phyloP scores from a whole-genome alignment of 2,329 filamentous ascomycete species.

The Bertia moriformis region DNA sequence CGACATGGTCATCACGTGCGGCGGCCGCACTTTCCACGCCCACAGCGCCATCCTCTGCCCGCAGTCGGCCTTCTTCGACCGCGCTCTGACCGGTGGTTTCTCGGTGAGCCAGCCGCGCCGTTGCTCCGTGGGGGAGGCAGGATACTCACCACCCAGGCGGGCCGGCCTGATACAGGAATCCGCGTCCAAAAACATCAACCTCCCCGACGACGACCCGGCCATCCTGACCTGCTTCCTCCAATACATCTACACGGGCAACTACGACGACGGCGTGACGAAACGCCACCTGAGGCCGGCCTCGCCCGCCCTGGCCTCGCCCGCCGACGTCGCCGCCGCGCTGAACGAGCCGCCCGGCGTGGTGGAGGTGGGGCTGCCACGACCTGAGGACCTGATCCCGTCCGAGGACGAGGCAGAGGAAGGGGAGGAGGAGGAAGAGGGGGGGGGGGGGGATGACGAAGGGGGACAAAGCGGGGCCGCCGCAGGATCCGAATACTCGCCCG shows the following conservation, averaged over 20 bases:
- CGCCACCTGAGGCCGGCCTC: constrained; percentile 3
- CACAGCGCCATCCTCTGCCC: constrained; percentile 19
- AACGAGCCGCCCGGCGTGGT: not conserved
- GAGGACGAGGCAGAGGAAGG: not conserved
- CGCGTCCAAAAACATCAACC: constrained; percentile 5
- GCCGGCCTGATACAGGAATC: too few relatives aligned
- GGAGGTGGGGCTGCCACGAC: constrained; percentile 1
- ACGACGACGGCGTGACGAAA: constrained; percentile 5
- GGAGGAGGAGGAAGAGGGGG: too few relatives aligned
- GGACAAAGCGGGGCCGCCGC: too few relatives aligned
- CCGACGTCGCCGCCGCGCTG: constrained; percentile 1
- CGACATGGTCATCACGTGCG: constrained; percentile 17
- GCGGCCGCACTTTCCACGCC: constrained; percentile 11
- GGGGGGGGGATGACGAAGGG: too few relatives aligned
- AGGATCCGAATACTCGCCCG: too few relatives aligned
- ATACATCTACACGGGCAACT: constrained; percentile 13
- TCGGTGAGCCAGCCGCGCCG: constrained; percentile 10
- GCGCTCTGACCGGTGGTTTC: constrained; percentile 10
- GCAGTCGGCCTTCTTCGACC: constrained; percentile 17
- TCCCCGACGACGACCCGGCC: constrained; percentile 14
- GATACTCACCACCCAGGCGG: too few relatives aligned
- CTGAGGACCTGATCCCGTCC: not conserved
- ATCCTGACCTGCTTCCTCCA: constrained; percentile 11
- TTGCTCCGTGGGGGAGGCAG: too few relatives aligned
- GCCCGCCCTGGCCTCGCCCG: constrained; percentile 2